phyloP scores from a whole-genome alignment of 2,329 filamentous ascomycete genomes.

The Botrytis galanthina region DNA sequence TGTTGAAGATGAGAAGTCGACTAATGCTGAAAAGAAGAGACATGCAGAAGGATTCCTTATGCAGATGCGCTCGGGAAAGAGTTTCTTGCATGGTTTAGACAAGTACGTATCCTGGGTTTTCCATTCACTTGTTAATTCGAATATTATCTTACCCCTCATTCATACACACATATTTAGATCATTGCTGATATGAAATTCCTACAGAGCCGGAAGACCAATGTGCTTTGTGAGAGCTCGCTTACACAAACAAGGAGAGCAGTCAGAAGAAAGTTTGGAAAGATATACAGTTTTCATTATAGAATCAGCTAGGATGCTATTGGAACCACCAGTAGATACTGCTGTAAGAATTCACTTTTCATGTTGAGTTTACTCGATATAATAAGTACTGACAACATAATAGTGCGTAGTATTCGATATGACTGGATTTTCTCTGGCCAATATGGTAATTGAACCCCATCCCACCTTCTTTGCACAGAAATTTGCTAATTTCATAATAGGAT shows the following conservation, averaged over 20 bases:
- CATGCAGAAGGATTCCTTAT: conserved; percentile 71
- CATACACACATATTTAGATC: neutral
- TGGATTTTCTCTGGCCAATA: conserved; percentile 88
- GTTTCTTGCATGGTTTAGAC: conserved; percentile 84
- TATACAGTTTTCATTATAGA: conserved; percentile 96
- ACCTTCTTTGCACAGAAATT: neutral
- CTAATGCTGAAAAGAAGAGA: conserved; percentile 62
- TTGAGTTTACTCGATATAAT: neutral
- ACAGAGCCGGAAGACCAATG: conserved; percentile 69
- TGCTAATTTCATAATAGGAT: conserved; percentile 53
- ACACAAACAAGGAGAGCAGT: conserved; percentile 80
- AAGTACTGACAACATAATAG: conserved; percentile 44
- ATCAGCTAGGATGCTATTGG: conserved; percentile 80
- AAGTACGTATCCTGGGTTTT: conserved; percentile 44
- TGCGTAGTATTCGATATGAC: conserved; percentile 97
- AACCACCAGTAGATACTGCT: conserved; percentile 82
- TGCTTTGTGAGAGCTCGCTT: conserved; percentile 81
- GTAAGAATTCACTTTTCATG: conserved; percentile 52
- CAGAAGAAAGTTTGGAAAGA: conserved; percentile 75
- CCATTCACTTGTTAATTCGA: neutral
- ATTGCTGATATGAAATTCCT: conserved; percentile 2
- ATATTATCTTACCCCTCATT: too few relatives aligned
- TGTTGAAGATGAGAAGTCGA: conserved; percentile 55
- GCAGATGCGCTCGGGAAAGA: conserved; percentile 88
- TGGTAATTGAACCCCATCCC: conserved; percentile 54